A percentile compares a stretch with the other conserved stretches of the same genome.
Evolutionary conservation across 1,139 yeast genomes (phyloP).

Genomic region (Scheffersomyces illinoinensis): DNA sequence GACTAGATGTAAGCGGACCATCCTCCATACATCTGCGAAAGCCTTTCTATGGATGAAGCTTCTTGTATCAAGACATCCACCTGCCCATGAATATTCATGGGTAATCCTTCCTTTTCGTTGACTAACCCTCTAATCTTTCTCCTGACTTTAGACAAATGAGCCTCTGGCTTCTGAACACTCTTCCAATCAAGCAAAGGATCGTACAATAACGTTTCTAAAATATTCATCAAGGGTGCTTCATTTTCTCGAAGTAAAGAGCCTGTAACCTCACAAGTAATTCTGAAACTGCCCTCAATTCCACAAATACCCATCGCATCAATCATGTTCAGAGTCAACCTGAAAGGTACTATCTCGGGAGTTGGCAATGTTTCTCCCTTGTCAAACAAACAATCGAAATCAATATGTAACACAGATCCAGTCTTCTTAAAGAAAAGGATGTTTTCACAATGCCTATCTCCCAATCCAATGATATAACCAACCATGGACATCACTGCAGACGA

Average conservation of each 20-base stretch:
- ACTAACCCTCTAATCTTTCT: slow-evolving; percentile 80
- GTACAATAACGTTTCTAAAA: slow-evolving; percentile 86
- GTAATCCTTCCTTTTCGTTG: slow-evolving; percentile 77
- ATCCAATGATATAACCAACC: slow-evolving; percentile 86
- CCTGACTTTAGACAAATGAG: slow-evolving; percentile 73
- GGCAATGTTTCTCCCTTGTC: slow-evolving; percentile 76
- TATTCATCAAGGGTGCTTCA: slow-evolving; percentile 88
- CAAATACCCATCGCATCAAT: slow-evolving; percentile 89
- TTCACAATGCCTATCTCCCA: slow-evolving; percentile 97
- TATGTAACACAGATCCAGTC: slow-evolving; percentile 83
- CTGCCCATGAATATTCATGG: slow-evolving; percentile 90
- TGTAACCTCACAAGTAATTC: slow-evolving; percentile 85
- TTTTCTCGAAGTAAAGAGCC: slow-evolving; percentile 69
- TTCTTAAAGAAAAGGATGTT: slow-evolving; percentile 75
- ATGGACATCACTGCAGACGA: slow-evolving; percentile 96
- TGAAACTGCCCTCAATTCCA: slow-evolving; percentile 88
- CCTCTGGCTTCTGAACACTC: slow-evolving; percentile 52
- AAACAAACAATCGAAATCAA: slow-evolving; percentile 94
- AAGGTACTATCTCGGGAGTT: slow-evolving; percentile 92
- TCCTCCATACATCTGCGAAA: slow-evolving; percentile 90
- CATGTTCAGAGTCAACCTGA: slow-evolving; percentile 84
- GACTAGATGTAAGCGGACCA: slow-evolving; percentile 71
- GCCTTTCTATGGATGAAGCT: slow-evolving; percentile 70
- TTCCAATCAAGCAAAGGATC: slow-evolving; percentile 86
- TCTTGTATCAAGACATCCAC: slow-evolving; percentile 87